Conservation (phyloP, 805 yeast genomes). For the Monosporozyma solicola region DNA sequence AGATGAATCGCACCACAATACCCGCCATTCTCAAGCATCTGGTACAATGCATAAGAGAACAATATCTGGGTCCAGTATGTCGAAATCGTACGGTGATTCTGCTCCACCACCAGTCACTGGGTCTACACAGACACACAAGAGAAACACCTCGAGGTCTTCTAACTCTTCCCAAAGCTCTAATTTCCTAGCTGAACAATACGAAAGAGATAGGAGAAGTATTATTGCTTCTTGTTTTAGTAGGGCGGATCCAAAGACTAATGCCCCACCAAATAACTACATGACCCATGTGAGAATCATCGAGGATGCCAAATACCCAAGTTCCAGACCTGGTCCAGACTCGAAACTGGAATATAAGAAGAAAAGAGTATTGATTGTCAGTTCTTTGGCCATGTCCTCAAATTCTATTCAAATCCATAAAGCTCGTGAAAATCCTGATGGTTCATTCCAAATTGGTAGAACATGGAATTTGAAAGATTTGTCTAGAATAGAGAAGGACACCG, state of each 20-base stretch:
- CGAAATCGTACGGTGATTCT: slow-evolving; percentile 3
- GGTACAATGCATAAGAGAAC: slow-evolving; percentile 13
- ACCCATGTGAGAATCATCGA: slow-evolving; percentile 72
- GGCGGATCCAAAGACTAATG: slow-evolving; percentile 33
- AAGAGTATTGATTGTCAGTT: slow-evolving; percentile 41
- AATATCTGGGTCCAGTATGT: slow-evolving; percentile 11
- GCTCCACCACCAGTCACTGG: slow-evolving; percentile 23
- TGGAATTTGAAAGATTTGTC: slow-evolving; percentile 76
- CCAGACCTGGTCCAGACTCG: slow-evolving; percentile 55
- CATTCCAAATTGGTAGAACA: slow-evolving; percentile 84
- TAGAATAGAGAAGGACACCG: slow-evolving; percentile 44
- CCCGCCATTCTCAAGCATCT: background rate
- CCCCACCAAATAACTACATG: slow-evolving; percentile 48
- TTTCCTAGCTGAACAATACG: slow-evolving; percentile 48
- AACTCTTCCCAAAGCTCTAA: slow-evolving; percentile 25
- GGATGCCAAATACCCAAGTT: slow-evolving; percentile 58
- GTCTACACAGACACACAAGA: slow-evolving; percentile 17
- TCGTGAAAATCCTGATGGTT: slow-evolving; percentile 62
- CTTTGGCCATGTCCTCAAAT: slow-evolving; percentile 49
- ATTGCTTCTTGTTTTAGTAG: slow-evolving; percentile 43
- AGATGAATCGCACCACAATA: slow-evolving; percentile 12
- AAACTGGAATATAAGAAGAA: slow-evolving; percentile 44
- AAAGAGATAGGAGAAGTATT: slow-evolving; percentile 42
- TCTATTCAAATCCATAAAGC: slow-evolving; percentile 81
- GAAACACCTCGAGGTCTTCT: slow-evolving; percentile 29